These are phyloP conservation scores for Entomortierella chlamydospora DNA, from an alignment of 192 early-diverging fungal species.

Conservation along the genomic window DNA sequence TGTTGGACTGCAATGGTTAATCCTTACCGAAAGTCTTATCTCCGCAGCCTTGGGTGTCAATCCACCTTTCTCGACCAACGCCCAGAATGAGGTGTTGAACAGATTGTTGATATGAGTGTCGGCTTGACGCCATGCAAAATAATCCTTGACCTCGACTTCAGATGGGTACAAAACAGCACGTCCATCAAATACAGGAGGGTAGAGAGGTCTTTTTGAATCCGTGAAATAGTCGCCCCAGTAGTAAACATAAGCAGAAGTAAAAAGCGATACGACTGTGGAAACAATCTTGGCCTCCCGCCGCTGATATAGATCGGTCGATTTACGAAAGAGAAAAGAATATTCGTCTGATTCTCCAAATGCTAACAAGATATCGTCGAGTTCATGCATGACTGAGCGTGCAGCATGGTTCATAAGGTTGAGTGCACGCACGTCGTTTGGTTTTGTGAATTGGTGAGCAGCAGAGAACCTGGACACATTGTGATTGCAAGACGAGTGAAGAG, in stretches of 20 bases:
- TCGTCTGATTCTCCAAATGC: constrained; percentile 97
- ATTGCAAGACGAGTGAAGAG: background rate
- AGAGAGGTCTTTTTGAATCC: constrained; percentile 66
- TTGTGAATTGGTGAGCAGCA: constrained; percentile 74
- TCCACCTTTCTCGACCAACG: constrained; percentile 79
- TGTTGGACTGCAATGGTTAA: too few relatives aligned
- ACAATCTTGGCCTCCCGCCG: constrained; percentile 74
- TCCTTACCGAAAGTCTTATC: constrained; percentile 73
- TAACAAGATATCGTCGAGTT: constrained; percentile 81
- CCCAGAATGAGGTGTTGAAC: constrained; percentile 98
- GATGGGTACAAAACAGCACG: constrained; percentile 90
- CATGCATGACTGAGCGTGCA: constrained; percentile 83
- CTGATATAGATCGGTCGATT: constrained; percentile 38
- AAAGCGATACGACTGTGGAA: constrained; percentile 84
- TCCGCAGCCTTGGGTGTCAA: constrained; percentile 80
- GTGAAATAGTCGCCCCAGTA: constrained; percentile 84
- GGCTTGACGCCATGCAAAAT: constrained; percentile 94
- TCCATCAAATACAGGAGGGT: constrained; percentile 93
- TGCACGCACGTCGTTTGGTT: constrained; percentile 83
- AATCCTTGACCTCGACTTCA: constrained; percentile 86
- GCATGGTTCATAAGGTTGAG: constrained; percentile 87
- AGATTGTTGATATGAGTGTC: constrained; percentile 95
- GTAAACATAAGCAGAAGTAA: constrained; percentile 88
- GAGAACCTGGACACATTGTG: constrained; percentile 79
- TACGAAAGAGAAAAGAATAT: constrained; percentile 69